Conservation (phyloP, 441 rosid species). For the Viola pubescens region DNA sequence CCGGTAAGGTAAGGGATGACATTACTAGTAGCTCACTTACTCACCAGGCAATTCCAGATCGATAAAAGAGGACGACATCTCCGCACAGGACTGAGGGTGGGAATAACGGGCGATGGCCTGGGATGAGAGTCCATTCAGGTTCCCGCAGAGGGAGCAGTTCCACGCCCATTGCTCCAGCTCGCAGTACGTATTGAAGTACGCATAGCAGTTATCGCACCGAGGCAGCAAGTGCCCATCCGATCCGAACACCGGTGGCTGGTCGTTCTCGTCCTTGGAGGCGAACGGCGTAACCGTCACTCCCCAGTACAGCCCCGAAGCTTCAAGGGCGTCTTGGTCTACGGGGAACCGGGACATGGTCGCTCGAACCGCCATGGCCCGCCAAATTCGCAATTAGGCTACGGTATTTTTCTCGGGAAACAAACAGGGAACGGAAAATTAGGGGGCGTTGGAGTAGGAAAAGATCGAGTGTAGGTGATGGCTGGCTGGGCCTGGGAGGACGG, state of each 20-base stretch:
- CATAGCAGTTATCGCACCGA: constrained; percentile 90
- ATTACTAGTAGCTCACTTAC: no score
- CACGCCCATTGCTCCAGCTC: constrained; percentile 98
- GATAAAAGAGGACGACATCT: constrained; percentile 84
- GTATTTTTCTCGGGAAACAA: constrained; percentile 13
- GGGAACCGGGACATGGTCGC: constrained; percentile 84
- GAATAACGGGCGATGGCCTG: constrained; percentile 78
- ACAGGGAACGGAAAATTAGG: not conserved
- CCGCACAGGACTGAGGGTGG: constrained; percentile 66
- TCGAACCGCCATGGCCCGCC: constrained; percentile 60
- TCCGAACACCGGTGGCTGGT: constrained; percentile 63
- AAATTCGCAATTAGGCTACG: not conserved
- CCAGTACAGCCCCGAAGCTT: constrained; percentile 86
- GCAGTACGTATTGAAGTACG: constrained; percentile 86
- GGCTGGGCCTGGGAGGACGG: not conserved
- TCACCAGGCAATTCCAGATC: constrained; percentile 82
- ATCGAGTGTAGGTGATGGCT: not conserved
- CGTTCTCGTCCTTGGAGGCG: constrained; percentile 80
- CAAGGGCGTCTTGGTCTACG: constrained; percentile 67
- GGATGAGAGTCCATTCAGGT: constrained; percentile 76
- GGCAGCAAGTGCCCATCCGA: constrained; percentile 73
- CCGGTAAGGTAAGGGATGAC: no score
- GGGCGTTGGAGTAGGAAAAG: no score
- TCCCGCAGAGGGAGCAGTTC: constrained; percentile 83
- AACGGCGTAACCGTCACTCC: constrained; percentile 91